Evolutionary conservation across 805 yeast genomes (phyloP), one percentile per base, ranked within the genome.

Genomic region (Candida chauliodis): DNA sequence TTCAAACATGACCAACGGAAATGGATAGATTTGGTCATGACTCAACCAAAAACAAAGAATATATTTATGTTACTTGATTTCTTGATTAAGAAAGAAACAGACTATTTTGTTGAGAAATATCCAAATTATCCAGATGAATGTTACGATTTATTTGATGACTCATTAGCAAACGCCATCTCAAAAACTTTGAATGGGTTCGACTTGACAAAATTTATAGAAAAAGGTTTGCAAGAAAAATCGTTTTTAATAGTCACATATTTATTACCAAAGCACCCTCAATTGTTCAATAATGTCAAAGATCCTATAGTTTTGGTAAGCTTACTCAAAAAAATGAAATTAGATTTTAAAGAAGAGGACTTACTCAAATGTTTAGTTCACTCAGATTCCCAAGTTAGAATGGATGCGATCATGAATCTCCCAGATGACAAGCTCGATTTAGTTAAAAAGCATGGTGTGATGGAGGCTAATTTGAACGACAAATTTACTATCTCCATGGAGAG

Each of bases 101-200:
- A 51, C 22, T 59, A 53, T 36, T 59, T 87, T 8, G 36, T 81
- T 2, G 45, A 52, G 1, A 38, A 55, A 4, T 69, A 69, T 24
- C 79, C 84, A 1, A 30, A 46, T 1, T 78, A 84, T 42, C 57
- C 78, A 3, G 47, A 47, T 2, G 60, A 60, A 8, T 70, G 84
- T n/a, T 51, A 84, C 10, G 48, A 59, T 2, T 56, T 69, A 13
- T 78, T 84, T 62, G 59, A 79, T 1, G 78, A 75, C 46, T 74
- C 87, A 0, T 54, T 87, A 39, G 81, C 93, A 0, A 84, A 78
- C 43, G 73, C 82, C 2, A 68, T 79, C 14, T 80, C 84, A n/a
- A 82, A 78, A 50, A 68, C 50, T 44, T 64, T 36, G 43, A 43
- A 44, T 21, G 56, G 40, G 13, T 32, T 66, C 4, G 50, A 56